These are phyloP conservation scores for Lablab purpureus DNA, from an alignment of 306 rosid genomes.

Conservation along the genomic window DNA sequence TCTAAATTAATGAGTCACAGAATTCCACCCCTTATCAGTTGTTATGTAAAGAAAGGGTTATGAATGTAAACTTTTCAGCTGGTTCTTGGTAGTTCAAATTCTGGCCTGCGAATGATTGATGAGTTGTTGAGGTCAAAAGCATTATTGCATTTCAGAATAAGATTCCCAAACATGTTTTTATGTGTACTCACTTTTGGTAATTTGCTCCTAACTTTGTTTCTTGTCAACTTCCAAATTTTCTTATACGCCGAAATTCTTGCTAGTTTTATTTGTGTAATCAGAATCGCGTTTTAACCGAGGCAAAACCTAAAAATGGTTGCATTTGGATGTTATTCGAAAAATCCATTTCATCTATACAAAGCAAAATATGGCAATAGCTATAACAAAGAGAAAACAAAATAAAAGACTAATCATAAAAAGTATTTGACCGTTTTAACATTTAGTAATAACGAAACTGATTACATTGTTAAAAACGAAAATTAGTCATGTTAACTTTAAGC, in stretches of 20 bases:
- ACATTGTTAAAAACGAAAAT: background rate
- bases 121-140: conserved; percentile 54
- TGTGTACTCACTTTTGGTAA: conserved; percentile 47
- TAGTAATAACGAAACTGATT: background rate
- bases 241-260: conserved; percentile 3
- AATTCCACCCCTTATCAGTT: conserved; percentile 13
- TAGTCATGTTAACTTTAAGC: conserved; percentile 30
- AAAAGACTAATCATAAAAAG: background rate
- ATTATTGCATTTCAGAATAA: conserved; percentile 46
- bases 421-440: background rate
- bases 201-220: conserved; percentile 34
- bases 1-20: conserved; percentile 32
- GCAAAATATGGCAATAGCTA: too few species aligned
- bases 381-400: too few species aligned
- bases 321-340: too few species aligned
- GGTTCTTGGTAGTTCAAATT: conserved; percentile 45
- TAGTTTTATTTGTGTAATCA: background rate
- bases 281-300: too few species aligned
- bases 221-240: conserved; percentile 35
- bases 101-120: conserved; percentile 48
- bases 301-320: too few species aligned
- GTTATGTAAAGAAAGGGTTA: conserved; percentile 33
- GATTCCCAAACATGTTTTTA: conserved; percentile 55
- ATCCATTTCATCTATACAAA: too few species aligned
- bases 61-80: conserved; percentile 43